A percentile compares a stretch with the other conserved stretches of the same genome.
Evolutionary conservation across 2,329 filamentous ascomycete species (phyloP).

Genomic region (Paracorniculantispora psalliotae): DNA sequence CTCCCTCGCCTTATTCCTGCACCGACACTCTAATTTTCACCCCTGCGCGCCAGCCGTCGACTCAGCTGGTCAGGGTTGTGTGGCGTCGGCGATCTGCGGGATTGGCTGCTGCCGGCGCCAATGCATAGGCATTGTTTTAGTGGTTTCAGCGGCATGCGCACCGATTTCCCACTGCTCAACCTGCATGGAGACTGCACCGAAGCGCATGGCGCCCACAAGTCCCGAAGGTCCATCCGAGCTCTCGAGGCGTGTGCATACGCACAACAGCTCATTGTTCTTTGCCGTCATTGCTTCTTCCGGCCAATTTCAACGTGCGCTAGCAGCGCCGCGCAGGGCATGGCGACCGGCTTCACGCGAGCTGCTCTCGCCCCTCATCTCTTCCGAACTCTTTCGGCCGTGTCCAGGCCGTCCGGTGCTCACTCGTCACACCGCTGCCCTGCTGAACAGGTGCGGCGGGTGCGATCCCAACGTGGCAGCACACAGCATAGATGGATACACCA

Average conservation of each 20-base stretch:
- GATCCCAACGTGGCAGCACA: not conserved
- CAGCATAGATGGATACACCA: not conserved
- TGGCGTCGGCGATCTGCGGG: slow-evolving; percentile 13
- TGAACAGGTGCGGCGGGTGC: not conserved
- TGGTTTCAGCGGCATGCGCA: slow-evolving; percentile 2
- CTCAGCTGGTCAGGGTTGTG: slow-evolving; percentile 15
- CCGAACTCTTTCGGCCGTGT: slow-evolving; percentile 11
- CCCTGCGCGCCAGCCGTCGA: not conserved
- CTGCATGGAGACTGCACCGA: not conserved
- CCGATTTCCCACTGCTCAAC: not conserved
- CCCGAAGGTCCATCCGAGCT: not conserved
- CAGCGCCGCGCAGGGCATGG: not conserved
- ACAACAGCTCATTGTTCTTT: not conserved
- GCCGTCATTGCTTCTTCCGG: not conserved
- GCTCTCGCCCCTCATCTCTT: not conserved
- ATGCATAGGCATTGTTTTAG: slow-evolving; percentile 1
- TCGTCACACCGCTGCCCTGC: slow-evolving; percentile 7
- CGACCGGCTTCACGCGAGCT: not conserved
- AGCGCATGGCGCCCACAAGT: not conserved
- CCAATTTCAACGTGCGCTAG: not conserved
- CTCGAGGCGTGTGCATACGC: slow-evolving; percentile 4
- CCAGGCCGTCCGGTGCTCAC: not conserved
- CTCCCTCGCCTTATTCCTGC: not conserved
- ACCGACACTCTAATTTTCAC: not conserved
- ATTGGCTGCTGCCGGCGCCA: not conserved